phyloP scores from a whole-genome alignment of 139 green algal species.

The Micromonas commoda region DNA sequence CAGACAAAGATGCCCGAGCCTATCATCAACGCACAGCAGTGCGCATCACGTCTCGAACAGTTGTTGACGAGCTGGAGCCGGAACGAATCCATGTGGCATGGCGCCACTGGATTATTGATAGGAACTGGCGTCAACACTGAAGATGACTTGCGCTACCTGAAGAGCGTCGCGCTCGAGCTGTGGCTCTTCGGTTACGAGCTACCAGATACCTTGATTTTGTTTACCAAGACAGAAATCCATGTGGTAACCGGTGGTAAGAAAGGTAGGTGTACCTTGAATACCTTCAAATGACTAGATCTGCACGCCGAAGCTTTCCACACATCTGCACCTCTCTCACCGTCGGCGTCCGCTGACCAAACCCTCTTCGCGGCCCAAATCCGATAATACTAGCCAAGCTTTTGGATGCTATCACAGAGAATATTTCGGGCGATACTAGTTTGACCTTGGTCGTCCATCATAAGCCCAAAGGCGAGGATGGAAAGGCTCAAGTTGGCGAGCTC shows the following conservation, averaged over 20 bases:
- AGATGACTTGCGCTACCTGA: slow-evolving; percentile 75
- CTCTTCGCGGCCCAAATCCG: too few relatives aligned
- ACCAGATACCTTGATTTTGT: slow-evolving; percentile 81
- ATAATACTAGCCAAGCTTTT: slow-evolving; percentile 16
- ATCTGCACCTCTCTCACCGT: neutral
- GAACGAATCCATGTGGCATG: slow-evolving; percentile 6
- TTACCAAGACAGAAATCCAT: slow-evolving; percentile 62
- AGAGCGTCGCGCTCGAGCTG: slow-evolving; percentile 72
- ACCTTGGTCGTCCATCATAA: slow-evolving; percentile 48
- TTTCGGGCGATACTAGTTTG: neutral
- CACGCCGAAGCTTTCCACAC: neutral
- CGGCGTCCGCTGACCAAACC: neutral
- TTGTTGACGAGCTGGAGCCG: too few relatives aligned
- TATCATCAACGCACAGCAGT: too few relatives aligned
- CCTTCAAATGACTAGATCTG: slow-evolving; percentile 7
- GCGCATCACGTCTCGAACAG: too few relatives aligned
- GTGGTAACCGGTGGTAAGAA: slow-evolving; percentile 75
- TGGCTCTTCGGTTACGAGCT: slow-evolving; percentile 92
- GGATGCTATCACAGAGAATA: neutral
- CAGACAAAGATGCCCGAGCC: too few relatives aligned
- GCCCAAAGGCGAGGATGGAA: slow-evolving; percentile 68
- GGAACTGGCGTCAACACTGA: slow-evolving; percentile 37
- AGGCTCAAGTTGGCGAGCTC: slow-evolving; percentile 28
- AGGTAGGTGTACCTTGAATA: slow-evolving; percentile 52
- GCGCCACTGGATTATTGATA: slow-evolving; percentile 38